Conservation (phyloP, 1,284 basidiomycete species). For the Trichosporon sp. region DNA sequence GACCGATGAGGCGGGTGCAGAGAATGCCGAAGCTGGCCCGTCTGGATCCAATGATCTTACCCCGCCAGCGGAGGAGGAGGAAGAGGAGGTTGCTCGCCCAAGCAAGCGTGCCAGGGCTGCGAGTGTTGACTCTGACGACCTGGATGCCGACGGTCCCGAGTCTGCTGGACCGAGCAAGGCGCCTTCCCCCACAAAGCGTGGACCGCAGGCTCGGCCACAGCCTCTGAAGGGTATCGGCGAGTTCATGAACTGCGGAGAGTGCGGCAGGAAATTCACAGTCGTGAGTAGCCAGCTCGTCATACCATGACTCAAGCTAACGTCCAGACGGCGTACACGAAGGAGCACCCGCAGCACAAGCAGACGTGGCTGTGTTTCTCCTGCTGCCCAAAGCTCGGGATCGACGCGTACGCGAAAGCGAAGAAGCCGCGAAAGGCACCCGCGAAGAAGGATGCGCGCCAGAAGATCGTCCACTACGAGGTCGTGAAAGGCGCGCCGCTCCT, state of each 20-base stretch:
- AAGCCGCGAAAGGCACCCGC: constrained; percentile 57
- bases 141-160: constrained; percentile 50
- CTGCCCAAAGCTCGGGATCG: constrained; percentile 64
- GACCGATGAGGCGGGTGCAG: constrained; percentile 13
- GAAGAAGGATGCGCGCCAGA: constrained; percentile 38
- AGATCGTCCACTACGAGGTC: constrained; percentile 64
- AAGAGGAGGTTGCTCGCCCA: constrained; percentile 28
- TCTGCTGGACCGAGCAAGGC: neutral
- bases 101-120: constrained; percentile 38
- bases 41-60: neutral
- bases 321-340: constrained; percentile 76
- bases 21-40: constrained; percentile 1
- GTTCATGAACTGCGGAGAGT: constrained; percentile 75
- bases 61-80: neutral
- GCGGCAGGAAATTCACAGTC: constrained; percentile 79
- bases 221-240: constrained; percentile 64
- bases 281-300: constrained; percentile 53
- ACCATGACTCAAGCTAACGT: neutral
- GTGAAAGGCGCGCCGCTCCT: constrained; percentile 60
- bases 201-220: constrained; percentile 37
- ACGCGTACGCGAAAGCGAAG: constrained; percentile 65
- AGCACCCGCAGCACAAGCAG: constrained; percentile 57
- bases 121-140: constrained; percentile 59
- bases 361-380: constrained; percentile 74
- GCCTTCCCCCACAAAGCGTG: constrained; percentile 4